Percentiles rank a stretch among this genome's conserved stretches.
Conservation (phyloP, 2,329 filamentous ascomycete species). For the Tolypocladium ovalisporum region DNA sequence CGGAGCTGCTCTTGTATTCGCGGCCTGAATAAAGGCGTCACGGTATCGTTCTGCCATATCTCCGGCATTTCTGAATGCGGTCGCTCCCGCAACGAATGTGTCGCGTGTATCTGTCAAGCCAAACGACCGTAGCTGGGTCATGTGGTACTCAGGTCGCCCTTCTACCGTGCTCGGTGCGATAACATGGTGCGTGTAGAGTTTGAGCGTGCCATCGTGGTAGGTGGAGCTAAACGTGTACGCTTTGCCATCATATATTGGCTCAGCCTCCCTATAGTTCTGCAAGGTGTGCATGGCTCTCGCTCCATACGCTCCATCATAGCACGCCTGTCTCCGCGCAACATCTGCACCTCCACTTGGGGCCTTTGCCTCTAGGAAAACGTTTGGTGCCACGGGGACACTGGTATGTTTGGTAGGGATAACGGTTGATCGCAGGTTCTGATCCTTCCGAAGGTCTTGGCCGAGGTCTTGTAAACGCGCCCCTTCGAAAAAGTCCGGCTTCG, state of each 20-base stretch:
- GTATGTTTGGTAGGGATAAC: slow-evolving; percentile 1
- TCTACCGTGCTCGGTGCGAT: slow-evolving; percentile 15
- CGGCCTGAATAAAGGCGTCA: slow-evolving; percentile 19
- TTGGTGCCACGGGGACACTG: slow-evolving; percentile 19
- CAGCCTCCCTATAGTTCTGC: slow-evolving; percentile 16
- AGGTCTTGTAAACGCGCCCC: neutral
- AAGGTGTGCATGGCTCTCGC: slow-evolving; percentile 23
- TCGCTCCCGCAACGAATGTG: slow-evolving; percentile 20
- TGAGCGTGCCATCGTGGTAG: slow-evolving; percentile 22
- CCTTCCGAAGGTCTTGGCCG: neutral
- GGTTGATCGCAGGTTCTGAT: neutral
- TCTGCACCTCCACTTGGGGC: slow-evolving; percentile 17
- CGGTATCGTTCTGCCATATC: slow-evolving; percentile 25
- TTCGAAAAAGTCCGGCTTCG: slow-evolving; percentile 2
- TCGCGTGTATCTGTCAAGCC: slow-evolving; percentile 16
- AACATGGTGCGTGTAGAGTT: slow-evolving; percentile 24
- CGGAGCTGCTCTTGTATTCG: slow-evolving; percentile 9
- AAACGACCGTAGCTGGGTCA: slow-evolving; percentile 17
- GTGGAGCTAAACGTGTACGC: slow-evolving; percentile 25
- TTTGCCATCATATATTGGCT: slow-evolving; percentile 23
- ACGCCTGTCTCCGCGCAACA: slow-evolving; percentile 21
- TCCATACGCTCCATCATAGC: slow-evolving; percentile 25
- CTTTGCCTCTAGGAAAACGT: slow-evolving; percentile 31
- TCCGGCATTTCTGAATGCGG: slow-evolving; percentile 25
- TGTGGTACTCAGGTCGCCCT: slow-evolving; percentile 26